These are phyloP conservation scores for Cutaneotrichosporon mucoides DNA, from an alignment of 1,284 basidiomycete genomes.

Conservation along the genomic window DNA sequence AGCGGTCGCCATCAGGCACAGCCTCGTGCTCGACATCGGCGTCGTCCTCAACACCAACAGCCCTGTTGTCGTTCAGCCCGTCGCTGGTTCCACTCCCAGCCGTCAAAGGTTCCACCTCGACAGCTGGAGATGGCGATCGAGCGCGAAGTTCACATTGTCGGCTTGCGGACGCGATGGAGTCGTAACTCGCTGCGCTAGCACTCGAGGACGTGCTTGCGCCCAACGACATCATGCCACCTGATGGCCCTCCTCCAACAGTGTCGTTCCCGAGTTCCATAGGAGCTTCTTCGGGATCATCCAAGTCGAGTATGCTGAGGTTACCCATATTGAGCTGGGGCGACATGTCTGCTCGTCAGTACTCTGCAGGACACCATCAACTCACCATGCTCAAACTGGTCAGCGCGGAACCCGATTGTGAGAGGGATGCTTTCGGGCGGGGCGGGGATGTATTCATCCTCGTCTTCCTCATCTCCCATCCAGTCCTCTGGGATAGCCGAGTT, in stretches of 20 bases:
- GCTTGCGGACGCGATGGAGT: neutral
- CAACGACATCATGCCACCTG: neutral
- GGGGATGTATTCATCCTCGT: slow-evolving; percentile 3
- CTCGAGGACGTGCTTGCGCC: neutral
- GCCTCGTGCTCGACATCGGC: too few species aligned
- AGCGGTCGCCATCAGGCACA: too few species aligned
- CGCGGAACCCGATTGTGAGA: slow-evolving; percentile 13
- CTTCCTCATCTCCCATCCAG: slow-evolving; percentile 6
- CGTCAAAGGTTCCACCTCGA: too few species aligned
- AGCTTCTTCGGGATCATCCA: slow-evolving; percentile 35
- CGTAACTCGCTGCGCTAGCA: neutral
- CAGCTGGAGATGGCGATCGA: neutral
- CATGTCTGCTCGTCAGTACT: slow-evolving; percentile 8
- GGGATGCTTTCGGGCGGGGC: slow-evolving; percentile 4
- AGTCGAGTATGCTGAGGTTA: slow-evolving; percentile 33
- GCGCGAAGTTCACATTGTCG: neutral
- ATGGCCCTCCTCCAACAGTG: neutral
- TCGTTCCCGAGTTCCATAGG: slow-evolving; percentile 11
- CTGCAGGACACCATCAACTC: neutral
- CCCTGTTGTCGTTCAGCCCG: too few species aligned
- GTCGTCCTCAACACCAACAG: too few species aligned
- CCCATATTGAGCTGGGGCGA: slow-evolving; percentile 35
- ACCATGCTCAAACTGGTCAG: slow-evolving; percentile 12
- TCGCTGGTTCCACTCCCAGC: too few species aligned
- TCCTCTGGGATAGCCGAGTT: slow-evolving; percentile 25